Base-by-base conservation (phyloP, 208 protist genomes). In the Trypanosoma conorhini region DNA sequence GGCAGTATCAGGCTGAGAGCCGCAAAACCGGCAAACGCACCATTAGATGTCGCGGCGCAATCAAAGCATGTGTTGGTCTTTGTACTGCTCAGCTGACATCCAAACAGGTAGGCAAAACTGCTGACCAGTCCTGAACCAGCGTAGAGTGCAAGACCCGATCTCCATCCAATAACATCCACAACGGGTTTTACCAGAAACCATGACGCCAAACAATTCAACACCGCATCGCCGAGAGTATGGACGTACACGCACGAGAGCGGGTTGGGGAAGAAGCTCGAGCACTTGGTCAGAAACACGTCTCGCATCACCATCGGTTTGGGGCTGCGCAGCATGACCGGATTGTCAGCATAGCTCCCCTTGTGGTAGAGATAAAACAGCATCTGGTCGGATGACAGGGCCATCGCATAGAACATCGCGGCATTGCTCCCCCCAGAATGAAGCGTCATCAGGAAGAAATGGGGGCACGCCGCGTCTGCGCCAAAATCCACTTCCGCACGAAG, bases 91-190 rank as follows among this genome's bases (percentile, higher is more conserved):
- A 88, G 42, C 62, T 94, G 87, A 26, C 66, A 65, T 10, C 72
- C 69, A 56, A 96, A 94, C 13, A 93, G 17, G 60, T 94, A 96
- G 26, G 87, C 85, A 68, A 94, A 96, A 63, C 91, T 93, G 61
- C 82, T 87, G 48, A 92, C 84, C 51, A 91, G 77, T 24, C 91
- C 91, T 38, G 83, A 70, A 24, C 86, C 83, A 69, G 89, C 35
- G 66, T 91, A 96, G 22, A 94, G n/a, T 13, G 72, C 74, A 19
- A 80, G 15, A 30, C 61, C 64, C 57, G 88, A 85, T 24, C 70
- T 81, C 82, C 85, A 88, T 2, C 88, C 88, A 61, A 96, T 67
- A 33, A 74, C 60, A 28, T 83, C 67, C 5, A 76, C 80, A 5
- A 94, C 67, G 5, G 91, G 88, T 67, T 85, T 89, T 38, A 82